Evolutionary conservation across 192 early-diverging fungal species (phyloP), one percentile per base, ranked within the genome.

Genomic region (Chytriomyces sp.): DNA sequence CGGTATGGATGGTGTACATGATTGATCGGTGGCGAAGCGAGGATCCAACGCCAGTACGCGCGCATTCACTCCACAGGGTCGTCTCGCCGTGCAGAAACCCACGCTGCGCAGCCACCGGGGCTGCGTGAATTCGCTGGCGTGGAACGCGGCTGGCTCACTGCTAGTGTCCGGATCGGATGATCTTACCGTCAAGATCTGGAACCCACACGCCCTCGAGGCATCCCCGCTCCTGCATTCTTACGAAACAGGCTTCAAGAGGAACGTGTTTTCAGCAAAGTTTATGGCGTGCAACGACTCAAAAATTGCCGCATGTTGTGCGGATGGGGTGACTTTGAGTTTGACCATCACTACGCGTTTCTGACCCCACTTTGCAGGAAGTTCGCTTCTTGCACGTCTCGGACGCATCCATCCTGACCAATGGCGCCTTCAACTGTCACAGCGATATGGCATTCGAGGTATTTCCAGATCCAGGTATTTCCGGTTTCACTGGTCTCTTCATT

Each of bases 251-350:
- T 52, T 54, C 31, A 64, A 59, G 7, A 25, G 44, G 14, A 73
- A 73, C 36, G 54, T 73, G 26, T 73, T 73, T 52, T 59, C 71
- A 2, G 71, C 71, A 52, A 44, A 54, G 25, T 73, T 63, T 54
- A 49, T 73, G 60, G 6, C 37, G 10, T 41, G 32, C 1, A 32
- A 40, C 31, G 60, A 63, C 25, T 52, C 44, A 10, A 64, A 34
- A 19, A 62, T 63, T n/a, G 71, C 52, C 28, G 32, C 59, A 10
- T 73, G 71, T 39, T 41, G 41, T 0, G 44, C 52, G 8, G 39
- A 73, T 55, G 71, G 71, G 36, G 52, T 60, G 26, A 1, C 10
- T 32, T 2, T 52, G 17, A n/a, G 37, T 37, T 8, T 34, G 38
- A 39, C 30, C 7, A 10, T 33, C 22, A 7, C n/a, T 14, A 30